A percentile compares a stretch with the other conserved stretches of the same genome.
phyloP scores from a whole-genome alignment of 1,284 basidiomycete species.

The Mycocalia duriaeana region DNA sequence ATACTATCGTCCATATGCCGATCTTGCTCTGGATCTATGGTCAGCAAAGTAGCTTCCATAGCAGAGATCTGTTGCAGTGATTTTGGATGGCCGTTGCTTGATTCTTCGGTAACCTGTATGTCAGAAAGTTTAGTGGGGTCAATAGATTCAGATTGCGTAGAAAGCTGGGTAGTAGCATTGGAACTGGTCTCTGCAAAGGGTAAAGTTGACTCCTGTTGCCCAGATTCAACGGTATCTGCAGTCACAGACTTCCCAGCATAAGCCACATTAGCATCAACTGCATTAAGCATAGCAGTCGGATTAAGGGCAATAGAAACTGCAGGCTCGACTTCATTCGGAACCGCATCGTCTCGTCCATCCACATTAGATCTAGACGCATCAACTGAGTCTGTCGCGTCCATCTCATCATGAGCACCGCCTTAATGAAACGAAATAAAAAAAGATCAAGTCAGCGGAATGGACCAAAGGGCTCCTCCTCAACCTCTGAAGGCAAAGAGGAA shows the following conservation, averaged over 20 bases:
- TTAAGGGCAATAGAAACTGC: background rate
- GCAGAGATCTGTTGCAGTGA: background rate
- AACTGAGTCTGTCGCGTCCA: constrained; percentile 31
- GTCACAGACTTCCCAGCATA: constrained; percentile 4
- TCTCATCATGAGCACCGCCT: constrained; percentile 47
- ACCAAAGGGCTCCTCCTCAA: constrained; percentile 32
- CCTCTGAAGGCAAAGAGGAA: constrained; percentile 22
- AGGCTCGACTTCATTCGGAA: constrained; percentile 11
- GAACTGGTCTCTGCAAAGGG: constrained; percentile 9
- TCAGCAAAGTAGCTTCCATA: background rate
- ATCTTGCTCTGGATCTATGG: constrained; percentile 29
- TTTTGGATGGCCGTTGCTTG: no score
- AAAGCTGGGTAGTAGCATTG: constrained; percentile 35
- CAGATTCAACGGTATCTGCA: background rate
- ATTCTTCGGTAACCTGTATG: constrained; percentile 31
- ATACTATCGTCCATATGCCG: constrained; percentile 20
- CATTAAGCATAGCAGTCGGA: constrained; percentile 11
- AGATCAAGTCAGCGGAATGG: constrained; percentile 52
- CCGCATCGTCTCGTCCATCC: constrained; percentile 12
- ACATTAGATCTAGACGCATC: constrained; percentile 21
- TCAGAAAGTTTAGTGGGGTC: constrained; percentile 38
- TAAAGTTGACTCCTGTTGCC: background rate
- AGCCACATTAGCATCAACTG: constrained; percentile 9
- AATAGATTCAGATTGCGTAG: constrained; percentile 36
- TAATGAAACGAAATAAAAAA: constrained; percentile 35